These are phyloP conservation scores for Zopfia rhizophila DNA, from an alignment of 2,329 filamentous ascomycete species.

Conservation along the genomic window DNA sequence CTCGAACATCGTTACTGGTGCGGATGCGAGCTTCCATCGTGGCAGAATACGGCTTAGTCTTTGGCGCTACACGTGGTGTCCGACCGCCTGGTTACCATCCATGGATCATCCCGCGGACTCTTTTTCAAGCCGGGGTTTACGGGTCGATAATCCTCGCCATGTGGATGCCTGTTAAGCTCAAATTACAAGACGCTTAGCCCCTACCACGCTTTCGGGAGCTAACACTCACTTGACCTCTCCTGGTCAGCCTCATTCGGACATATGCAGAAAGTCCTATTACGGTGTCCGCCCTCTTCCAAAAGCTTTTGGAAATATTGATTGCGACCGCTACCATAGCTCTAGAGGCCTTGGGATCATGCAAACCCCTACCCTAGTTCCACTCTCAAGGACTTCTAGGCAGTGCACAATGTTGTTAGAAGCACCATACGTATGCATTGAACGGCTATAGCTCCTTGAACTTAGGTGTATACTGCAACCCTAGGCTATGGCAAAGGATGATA, in stretches of 20 bases:
- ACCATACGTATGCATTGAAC: too few species aligned
- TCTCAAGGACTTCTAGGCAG: too few species aligned
- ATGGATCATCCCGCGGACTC: conserved; percentile 7
- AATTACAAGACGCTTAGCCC: conserved; percentile 9
- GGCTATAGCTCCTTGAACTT: conserved; percentile 10
- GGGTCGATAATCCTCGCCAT: conserved; percentile 18
- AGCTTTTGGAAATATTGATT: conserved; percentile 40
- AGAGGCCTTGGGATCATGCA: not conserved
- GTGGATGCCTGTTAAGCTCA: conserved; percentile 12
- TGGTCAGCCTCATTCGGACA: conserved; percentile 18
- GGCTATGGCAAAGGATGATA: not conserved
- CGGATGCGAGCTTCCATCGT: conserved; percentile 12
- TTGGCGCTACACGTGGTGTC: too few species aligned
- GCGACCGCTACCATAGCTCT: conserved; percentile 14
- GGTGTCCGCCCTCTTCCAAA: too few species aligned
- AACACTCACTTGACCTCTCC: conserved; percentile 8
- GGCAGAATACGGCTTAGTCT: too few species aligned
- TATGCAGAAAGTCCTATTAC: too few species aligned
- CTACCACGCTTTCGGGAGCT: conserved; percentile 4
- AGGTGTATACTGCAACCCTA: not conserved
- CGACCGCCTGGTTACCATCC: conserved; percentile 16
- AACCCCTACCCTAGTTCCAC: too few species aligned
- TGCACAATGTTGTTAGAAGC: too few species aligned
- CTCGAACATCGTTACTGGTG: conserved; percentile 1
- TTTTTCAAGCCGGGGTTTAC: conserved; percentile 14